A percentile compares a stretch with the other conserved stretches of the same genome.
Evolutionary conservation across 78 protist genomes (phyloP).

Genomic region (Guillardia theta): DNA sequence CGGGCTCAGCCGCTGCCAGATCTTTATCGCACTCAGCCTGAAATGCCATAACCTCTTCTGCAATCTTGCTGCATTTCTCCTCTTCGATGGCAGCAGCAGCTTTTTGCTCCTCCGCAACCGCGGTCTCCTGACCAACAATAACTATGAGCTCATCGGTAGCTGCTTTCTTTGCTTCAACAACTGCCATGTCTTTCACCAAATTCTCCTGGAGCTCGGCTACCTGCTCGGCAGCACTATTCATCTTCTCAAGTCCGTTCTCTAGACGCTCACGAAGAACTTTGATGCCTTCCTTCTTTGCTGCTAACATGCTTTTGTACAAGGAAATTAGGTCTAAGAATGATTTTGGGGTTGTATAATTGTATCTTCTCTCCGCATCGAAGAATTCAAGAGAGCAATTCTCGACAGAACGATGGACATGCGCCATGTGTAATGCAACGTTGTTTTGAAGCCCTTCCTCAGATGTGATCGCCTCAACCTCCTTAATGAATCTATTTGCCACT

Average conservation of each 20-base stretch:
- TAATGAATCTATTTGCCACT: background rate
- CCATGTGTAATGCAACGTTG: slow-evolving; percentile 63
- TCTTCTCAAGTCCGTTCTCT: slow-evolving; percentile 65
- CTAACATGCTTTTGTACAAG: slow-evolving; percentile 66
- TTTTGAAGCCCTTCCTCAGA: background rate
- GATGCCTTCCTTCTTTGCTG: slow-evolving; percentile 43
- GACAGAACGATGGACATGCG: slow-evolving; percentile 65
- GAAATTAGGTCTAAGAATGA: slow-evolving; percentile 74
- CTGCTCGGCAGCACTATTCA: slow-evolving; percentile 57
- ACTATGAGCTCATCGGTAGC: slow-evolving; percentile 70
- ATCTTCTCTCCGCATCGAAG: slow-evolving; percentile 39
- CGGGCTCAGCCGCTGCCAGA: slow-evolving; percentile 65
- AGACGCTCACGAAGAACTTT: slow-evolving; percentile 42
- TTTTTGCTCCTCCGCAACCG: slow-evolving; percentile 49
- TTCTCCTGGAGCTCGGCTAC: slow-evolving; percentile 65
- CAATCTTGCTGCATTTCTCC: background rate
- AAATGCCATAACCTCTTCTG: background rate
- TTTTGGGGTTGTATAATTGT: slow-evolving; percentile 85
- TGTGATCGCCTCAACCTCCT: slow-evolving; percentile 27
- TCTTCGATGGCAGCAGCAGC: slow-evolving; percentile 46
- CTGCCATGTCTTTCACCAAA: slow-evolving; percentile 55
- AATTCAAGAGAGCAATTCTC: slow-evolving; percentile 38
- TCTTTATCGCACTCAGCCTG: slow-evolving; percentile 52
- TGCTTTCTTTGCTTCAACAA: slow-evolving; percentile 51
- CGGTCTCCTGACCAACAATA: slow-evolving; percentile 58